phyloP scores from a whole-genome alignment of 768 basidiomycete genomes.

The Russula brevipes region DNA sequence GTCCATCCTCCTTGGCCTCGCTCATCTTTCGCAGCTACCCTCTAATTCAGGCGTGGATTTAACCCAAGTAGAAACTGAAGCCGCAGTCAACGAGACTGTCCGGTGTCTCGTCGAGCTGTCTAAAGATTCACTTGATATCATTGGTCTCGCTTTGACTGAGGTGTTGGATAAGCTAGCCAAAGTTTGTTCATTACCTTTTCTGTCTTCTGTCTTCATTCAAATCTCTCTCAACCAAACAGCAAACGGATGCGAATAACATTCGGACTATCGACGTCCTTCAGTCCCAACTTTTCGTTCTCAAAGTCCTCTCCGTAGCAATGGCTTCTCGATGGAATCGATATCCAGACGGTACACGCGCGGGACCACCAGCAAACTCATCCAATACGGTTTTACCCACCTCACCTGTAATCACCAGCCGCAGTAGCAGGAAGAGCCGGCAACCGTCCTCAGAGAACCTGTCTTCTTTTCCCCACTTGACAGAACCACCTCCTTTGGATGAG shows the following conservation, averaged over 20 bases:
- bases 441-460: slow-evolving; percentile 43
- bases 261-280: slow-evolving; percentile 70
- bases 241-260: slow-evolving; percentile 48
- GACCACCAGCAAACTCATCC: slow-evolving; percentile 39
- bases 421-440: slow-evolving; percentile 33
- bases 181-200: slow-evolving; percentile 39
- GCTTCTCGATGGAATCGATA: slow-evolving; percentile 66
- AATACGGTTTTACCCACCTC: slow-evolving; percentile 37
- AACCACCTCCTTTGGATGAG: slow-evolving; percentile 74
- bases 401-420: slow-evolving; percentile 29
- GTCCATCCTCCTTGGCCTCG: slow-evolving; percentile 7
- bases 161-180: slow-evolving; percentile 72
- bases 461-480: slow-evolving; percentile 45
- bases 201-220: too few relatives aligned
- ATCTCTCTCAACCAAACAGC: slow-evolving; percentile 34
- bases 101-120: slow-evolving; percentile 78
- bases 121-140: slow-evolving; percentile 69
- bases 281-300: slow-evolving; percentile 81
- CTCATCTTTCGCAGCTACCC: slow-evolving; percentile 55
- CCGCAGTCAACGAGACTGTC: slow-evolving; percentile 68
- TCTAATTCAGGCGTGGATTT: slow-evolving; percentile 74
- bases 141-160: slow-evolving; percentile 72
- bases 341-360: slow-evolving; percentile 38
- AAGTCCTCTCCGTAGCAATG: slow-evolving; percentile 73
- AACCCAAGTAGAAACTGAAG: slow-evolving; percentile 69